Evolutionary conservation across 2,329 filamentous ascomycete genomes (phyloP), one percentile per base, ranked within the genome.

Genomic region (Penicillium glabrum): DNA sequence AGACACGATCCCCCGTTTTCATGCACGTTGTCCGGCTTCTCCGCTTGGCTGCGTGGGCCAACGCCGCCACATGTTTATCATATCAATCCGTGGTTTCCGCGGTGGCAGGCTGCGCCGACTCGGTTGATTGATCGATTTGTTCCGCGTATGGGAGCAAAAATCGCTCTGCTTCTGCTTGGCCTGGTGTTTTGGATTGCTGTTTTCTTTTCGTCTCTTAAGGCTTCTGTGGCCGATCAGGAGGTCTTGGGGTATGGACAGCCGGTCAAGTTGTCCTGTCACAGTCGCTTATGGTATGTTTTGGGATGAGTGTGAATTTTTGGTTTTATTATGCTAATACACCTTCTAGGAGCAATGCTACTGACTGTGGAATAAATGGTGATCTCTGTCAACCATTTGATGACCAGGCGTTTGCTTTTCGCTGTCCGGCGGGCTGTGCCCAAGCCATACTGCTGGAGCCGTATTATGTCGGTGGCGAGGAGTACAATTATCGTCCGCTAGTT

Each of bases 311-410:
- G 27, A 16, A 16, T n/a, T 6, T 43, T 16, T 1, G 16, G 21
- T 16, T 16, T 13, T 3, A 5, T 33, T 27, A 7, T 23, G 45
- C 45, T 46, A n/a, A 46, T 29, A 5, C 9, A 16, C 11, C 31
- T 13, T 2, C 9, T 21, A 66, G 73, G 72, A 54, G 58, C 9
- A 73, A 74, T 65, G 64, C 75, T 7, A 75, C 72, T 0, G 62
- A 69, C n/a, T 86, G 83, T 62, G 83, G 83, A 2, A 61, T 86
- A 3, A 80, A 86, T 66, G 83, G 83, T 0, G 78, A 85, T 58
- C 70, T 76, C 10, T 86, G 83, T 65, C 80, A 81, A 19, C 83
- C 83, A 0, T 86, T 86, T 63, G 76, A 79, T 37, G 80, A 83
- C 45, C 72, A 73, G 16, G 77, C 75, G 1, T 78, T 86, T 61